Base-by-base conservation (phyloP, 768 basidiomycete species). In the Boletus pseudopeckii region DNA sequence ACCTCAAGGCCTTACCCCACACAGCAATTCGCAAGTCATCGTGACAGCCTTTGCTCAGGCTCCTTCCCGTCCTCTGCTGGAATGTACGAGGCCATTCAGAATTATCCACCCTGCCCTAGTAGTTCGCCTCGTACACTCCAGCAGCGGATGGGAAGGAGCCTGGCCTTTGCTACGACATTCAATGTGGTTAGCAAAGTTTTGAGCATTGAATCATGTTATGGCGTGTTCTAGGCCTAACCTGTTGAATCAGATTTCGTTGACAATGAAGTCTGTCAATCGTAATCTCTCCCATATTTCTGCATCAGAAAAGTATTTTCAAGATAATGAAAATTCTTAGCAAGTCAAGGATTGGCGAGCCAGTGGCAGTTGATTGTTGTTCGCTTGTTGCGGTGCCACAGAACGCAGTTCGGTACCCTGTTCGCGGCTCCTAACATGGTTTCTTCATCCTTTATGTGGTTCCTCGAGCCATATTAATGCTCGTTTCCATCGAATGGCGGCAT, bases 341-440 rank as follows among this genome's bases (percentile, higher is more conserved):
- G 14, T 18, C 39, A 17, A 17, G 37, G 37, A 54, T 43, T n/a
- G 17, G 37, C 4, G 10, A 39, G 17, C 44, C 44, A 9, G 26
- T 24, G 24, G 24, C 14, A 17, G 7, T 5, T 22, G 7, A 40
- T 5, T 24, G 8, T 17, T 37, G 13, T 17, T 18, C 42, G 34
- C 40, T 39, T 30, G 14, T 20, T 33, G 53, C 18, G 20, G 33
- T 37, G n/a, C 38, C 43, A 53, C 61, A 53, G 52, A 39, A 51
- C 7, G 33, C 7, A 28, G 7, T 40, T 48, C 48, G 30, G 24
- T 32, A 39, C 47, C 30, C 45, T 8, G 24, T 53, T 45, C 43
- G 37, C 52, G 62, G 51, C 55, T 50, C 37, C n/a, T 22, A 41
- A 38, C 49, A 33, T 44, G 37, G 10, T 14, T 39, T 6, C 41